Evolutionary conservation across 148 eudicot species (phyloP), one percentile per base, ranked within the genome.

Genomic region (Cornus controversa): DNA sequence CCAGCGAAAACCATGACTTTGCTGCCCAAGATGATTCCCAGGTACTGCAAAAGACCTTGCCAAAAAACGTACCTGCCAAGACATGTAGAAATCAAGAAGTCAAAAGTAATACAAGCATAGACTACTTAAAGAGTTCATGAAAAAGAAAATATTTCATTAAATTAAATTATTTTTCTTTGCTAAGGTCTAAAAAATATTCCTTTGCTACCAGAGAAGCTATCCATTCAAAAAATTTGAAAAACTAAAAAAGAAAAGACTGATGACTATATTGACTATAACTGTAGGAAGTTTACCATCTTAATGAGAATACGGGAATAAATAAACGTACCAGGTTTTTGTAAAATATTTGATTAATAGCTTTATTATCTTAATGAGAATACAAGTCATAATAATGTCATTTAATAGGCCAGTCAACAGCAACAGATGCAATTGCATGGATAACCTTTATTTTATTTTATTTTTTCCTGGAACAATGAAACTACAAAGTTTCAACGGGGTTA

Each of bases 11-110:
- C 99, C 98, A 83, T 96, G 90, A 87, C 99, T 96, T 84, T 96
- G 99, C 83, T 96, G 99, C 83, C 99, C 99, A 82, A 96, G 92
- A 90, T 96, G 99, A 85, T 96, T 92, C 71, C 99, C 99, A 75
- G 99, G 98, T 69, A 96, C 88, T 70, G 85, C 98, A 87, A 96
- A 96, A 22, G 99, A 96, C 82, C 98, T 91, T 63, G 98, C 99
- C 75, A 96, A 85, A 82, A 96, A 96, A 40, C 99, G 98, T 72
- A 96, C 98, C 99, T 96, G 90, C 84, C 80, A 79, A 79, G 69
- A 78, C 69, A 76, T 26, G 67, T 58, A 42, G 36, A 72, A 73
- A 73, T 4, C 3, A 18, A 71, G 25, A 67, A 75, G 14, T 64
- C 50, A 71, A 79, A 77, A 15, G 11, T 24, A 60, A 24, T 15